Evolutionary conservation across 805 yeast genomes (phyloP).

Genomic region (Kuraishia piskuri): DNA sequence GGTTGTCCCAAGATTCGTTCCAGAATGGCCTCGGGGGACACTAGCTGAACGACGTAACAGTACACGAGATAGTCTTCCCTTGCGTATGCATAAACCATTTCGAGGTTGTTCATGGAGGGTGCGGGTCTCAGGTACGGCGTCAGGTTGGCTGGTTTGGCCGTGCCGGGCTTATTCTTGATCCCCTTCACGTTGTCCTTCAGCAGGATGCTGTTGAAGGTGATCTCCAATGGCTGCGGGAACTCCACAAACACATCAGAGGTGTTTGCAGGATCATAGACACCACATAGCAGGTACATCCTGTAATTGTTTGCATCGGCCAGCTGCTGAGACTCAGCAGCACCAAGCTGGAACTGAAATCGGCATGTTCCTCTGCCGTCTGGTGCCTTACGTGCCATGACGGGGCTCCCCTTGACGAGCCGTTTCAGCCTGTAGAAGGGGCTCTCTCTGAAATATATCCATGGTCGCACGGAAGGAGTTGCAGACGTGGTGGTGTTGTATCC

Average conservation of each 20-base stretch:
- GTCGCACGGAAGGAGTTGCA: conserved; percentile 11
- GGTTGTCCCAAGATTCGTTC: conserved; percentile 33
- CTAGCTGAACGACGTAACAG: conserved; percentile 48
- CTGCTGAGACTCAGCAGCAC: conserved; percentile 29
- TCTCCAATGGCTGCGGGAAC: conserved; percentile 68
- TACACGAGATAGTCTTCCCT: conserved; percentile 40
- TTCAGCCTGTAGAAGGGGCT: conserved; percentile 49
- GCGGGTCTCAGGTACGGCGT: conserved; percentile 36
- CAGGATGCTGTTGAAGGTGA: conserved; percentile 45
- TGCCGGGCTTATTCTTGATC: conserved; percentile 65
- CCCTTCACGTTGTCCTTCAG: conserved; percentile 60
- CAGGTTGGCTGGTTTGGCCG: conserved; percentile 76
- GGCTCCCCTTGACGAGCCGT: conserved; percentile 37
- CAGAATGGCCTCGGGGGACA: conserved; percentile 32
- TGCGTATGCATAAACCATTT: conserved; percentile 52
- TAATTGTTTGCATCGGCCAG: conserved; percentile 21
- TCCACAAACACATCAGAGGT: conserved; percentile 29
- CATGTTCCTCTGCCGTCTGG: conserved; percentile 38
- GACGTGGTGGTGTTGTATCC: conserved; percentile 11
- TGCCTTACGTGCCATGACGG: conserved; percentile 32
- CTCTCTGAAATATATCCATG: conserved; percentile 39
- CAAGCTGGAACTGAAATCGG: conserved; percentile 31
- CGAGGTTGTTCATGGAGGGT: conserved; percentile 32
- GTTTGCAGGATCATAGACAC: conserved; percentile 23
- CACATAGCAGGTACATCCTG: conserved; percentile 47